Percentiles rank a stretch among this genome's conserved stretches.
Conservation (phyloP, 2,329 filamentous ascomycete genomes). For the Ceratocystis variospora region DNA sequence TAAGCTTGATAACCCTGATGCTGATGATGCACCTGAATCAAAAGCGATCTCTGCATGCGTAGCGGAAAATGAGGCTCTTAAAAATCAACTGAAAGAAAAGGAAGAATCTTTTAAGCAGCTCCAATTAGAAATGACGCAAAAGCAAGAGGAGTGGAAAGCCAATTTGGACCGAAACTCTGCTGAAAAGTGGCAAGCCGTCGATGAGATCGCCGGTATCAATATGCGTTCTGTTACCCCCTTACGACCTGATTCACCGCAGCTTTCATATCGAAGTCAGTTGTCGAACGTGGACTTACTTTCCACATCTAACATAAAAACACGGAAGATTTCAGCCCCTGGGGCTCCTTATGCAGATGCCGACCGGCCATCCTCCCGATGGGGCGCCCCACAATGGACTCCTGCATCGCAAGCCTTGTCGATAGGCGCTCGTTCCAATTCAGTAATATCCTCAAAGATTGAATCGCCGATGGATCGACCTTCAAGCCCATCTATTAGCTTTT, state of each 20-base stretch:
- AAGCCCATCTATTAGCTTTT: neutral
- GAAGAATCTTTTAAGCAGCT: conserved; percentile 7
- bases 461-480: conserved; percentile 6
- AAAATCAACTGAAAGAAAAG: conserved; percentile 1
- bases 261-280: conserved; percentile 4
- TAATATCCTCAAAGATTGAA: neutral
- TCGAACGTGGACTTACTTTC: conserved; percentile 10
- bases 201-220: conserved; percentile 1
- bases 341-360: conserved; percentile 8
- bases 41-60: neutral
- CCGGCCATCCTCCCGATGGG: conserved; percentile 11
- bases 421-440: conserved; percentile 4
- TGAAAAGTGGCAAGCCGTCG: conserved; percentile 1
- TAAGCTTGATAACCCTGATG: neutral
- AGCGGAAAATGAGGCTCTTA: conserved; percentile 2
- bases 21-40: neutral
- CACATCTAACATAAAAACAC: neutral
- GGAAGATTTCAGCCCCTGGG: neutral
- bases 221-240: neutral
- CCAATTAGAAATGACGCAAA: conserved; percentile 8
- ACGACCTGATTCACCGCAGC: conserved; percentile 12
- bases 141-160: conserved; percentile 1
- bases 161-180: neutral
- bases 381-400: neutral
- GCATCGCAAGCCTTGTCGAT: neutral